Conservation (phyloP, 495 filamentous ascomycete genomes). For the Thozetella sp. region DNA sequence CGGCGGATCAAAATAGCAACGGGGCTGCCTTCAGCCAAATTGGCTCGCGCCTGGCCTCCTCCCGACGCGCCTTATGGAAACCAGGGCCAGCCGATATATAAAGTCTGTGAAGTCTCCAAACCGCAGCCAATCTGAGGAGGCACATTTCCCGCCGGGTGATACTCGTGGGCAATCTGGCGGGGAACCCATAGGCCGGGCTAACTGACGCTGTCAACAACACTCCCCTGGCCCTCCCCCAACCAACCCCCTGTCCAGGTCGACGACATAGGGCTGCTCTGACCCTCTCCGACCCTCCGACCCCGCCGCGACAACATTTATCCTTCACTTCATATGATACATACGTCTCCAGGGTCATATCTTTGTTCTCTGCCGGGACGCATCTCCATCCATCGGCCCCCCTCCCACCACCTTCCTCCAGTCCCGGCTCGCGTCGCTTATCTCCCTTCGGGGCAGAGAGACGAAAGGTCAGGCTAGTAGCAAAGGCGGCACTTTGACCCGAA, state of each 20-base stretch:
- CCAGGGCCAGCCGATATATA: background rate
- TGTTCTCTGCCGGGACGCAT: background rate
- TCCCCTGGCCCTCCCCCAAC: background rate
- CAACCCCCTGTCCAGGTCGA: background rate
- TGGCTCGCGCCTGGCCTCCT: background rate
- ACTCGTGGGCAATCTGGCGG: background rate
- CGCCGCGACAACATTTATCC: background rate
- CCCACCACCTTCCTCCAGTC: no score
- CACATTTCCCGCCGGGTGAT: slow-evolving; percentile 3
- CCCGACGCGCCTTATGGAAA: background rate
- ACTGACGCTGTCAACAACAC: background rate
- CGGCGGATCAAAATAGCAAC: slow-evolving; percentile 11
- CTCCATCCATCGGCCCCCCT: background rate
- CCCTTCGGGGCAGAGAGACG: background rate
- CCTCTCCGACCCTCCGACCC: background rate
- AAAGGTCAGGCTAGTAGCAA: no score
- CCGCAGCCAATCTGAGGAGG: background rate
- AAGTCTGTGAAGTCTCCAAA: background rate
- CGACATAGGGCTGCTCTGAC: background rate
- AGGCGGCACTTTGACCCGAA: background rate
- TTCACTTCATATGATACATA: background rate
- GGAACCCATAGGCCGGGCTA: slow-evolving; percentile 1
- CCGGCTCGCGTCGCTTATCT: background rate
- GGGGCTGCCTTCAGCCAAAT: slow-evolving; percentile 4
- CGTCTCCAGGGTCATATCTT: background rate